Evolutionary conservation across 257 asterid species (phyloP).

Genomic region (Ajuga chamaepitys): DNA sequence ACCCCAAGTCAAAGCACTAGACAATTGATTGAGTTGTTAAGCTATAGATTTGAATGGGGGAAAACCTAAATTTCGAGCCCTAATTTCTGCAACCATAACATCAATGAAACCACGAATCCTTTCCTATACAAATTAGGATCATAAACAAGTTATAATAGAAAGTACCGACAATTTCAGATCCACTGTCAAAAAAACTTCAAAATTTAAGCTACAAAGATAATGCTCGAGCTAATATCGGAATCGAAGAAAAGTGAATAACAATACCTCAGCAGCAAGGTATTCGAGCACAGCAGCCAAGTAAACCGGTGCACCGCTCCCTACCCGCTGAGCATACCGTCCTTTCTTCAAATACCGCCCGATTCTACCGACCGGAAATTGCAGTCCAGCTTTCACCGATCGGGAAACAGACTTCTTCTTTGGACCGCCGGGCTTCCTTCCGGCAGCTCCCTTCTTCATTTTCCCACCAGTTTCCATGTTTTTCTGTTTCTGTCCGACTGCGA

Average conservation of each 20-base stretch:
- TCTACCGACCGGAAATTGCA: constrained; percentile 52
- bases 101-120: no score
- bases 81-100: no score
- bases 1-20: no score
- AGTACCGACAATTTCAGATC: not conserved
- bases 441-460: constrained; percentile 47
- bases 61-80: no score
- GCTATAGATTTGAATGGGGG: no score
- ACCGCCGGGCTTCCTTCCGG: constrained; percentile 43
- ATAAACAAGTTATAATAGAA: not conserved
- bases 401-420: constrained; percentile 49
- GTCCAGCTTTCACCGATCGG: constrained; percentile 43
- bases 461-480: constrained; percentile 24
- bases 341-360: constrained; percentile 53
- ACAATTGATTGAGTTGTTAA: no score
- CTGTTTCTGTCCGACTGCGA: no score
- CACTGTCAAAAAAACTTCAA: not conserved
- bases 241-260: no score
- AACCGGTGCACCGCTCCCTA: constrained; percentile 43
- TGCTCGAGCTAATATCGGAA: no score
- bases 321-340: constrained; percentile 40
- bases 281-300: constrained; percentile 48
- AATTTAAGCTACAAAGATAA: not conserved
- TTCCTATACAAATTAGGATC: no score
- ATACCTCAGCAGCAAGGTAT: constrained; percentile 49